phyloP scores from a whole-genome alignment of 75 land plant species.

The Pinus taeda region DNA sequence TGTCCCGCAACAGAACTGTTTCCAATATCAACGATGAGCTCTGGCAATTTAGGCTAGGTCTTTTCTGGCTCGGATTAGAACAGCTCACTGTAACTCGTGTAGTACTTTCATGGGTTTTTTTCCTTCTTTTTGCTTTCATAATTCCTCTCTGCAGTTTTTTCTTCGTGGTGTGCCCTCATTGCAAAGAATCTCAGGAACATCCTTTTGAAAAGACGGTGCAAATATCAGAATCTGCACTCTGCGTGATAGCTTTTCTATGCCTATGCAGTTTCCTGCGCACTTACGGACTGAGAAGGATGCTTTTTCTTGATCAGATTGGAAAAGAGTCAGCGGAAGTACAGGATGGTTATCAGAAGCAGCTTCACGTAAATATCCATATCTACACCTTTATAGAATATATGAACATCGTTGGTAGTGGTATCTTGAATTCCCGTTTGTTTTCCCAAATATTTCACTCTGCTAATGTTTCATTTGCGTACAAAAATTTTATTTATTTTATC shows the following conservation, averaged over 20 bases:
- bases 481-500: too few species aligned
- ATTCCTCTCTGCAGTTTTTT: constrained; percentile 48
- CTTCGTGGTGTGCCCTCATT: constrained; percentile 40
- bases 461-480: too few species aligned
- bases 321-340: constrained; percentile 42
- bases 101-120: constrained; percentile 60
- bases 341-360: constrained; percentile 42
- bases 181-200: constrained; percentile 34
- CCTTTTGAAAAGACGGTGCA: constrained; percentile 69
- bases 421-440: too few species aligned
- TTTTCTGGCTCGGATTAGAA: constrained; percentile 67
- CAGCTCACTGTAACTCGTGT: constrained; percentile 38
- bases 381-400: neutral
- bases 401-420: too few species aligned
- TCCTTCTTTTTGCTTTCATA: constrained; percentile 36
- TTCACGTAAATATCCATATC: constrained; percentile 33
- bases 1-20: neutral
- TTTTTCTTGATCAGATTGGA: constrained; percentile 67
- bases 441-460: too few species aligned
- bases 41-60: constrained; percentile 39
- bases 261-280: constrained; percentile 38
- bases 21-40: constrained; percentile 56
- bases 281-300: constrained; percentile 59
- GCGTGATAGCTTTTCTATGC: constrained; percentile 57
- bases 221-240: constrained; percentile 45